Evolutionary conservation across 164 flowering plant species (phyloP).

Genomic region (Brasenia schreberi): DNA sequence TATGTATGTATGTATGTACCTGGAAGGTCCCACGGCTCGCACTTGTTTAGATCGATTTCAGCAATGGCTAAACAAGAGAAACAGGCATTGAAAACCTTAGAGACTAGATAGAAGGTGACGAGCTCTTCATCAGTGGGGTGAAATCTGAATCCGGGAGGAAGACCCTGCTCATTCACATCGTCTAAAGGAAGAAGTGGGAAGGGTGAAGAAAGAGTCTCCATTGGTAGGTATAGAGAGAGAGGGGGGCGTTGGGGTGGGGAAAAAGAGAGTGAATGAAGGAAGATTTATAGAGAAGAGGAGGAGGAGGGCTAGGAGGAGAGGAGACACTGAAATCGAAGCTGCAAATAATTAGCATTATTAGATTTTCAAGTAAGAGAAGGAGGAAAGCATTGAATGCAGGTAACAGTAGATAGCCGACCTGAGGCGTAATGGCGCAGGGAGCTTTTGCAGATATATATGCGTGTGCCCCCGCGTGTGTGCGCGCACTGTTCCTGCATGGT

Average conservation of each 20-base stretch:
- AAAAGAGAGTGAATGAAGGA: not conserved
- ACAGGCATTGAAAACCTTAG: conserved; percentile 51
- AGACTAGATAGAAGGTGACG: conserved; percentile 64
- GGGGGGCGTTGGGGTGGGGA: not conserved
- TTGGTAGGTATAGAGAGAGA: not conserved
- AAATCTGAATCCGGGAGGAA: conserved; percentile 87
- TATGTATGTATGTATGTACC: conserved; percentile 19
- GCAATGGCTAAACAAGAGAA: conserved; percentile 37
- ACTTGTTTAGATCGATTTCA: conserved; percentile 68
- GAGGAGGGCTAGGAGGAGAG: not conserved
- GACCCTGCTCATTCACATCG: conserved; percentile 34
- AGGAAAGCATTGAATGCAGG: not conserved
- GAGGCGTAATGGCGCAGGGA: conserved; percentile 20
- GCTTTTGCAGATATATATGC: conserved; percentile 31
- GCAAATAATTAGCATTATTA: conserved; percentile 7
- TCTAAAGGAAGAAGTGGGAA: not conserved
- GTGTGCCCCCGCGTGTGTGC: conserved; percentile 17
- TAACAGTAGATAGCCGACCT: not conserved
- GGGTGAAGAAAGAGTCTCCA: not conserved
- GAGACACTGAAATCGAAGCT: conserved; percentile 24
- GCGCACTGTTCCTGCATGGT: not conserved
- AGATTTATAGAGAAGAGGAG: not conserved
- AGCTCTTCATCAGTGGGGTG: conserved; percentile 95
- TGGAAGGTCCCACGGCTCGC: conserved; percentile 92
- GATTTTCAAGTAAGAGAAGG: conserved; percentile 3